Base-by-base conservation (phyloP, 371 early-diverging fungal genomes). In the Apophysomyces elegans region DNA sequence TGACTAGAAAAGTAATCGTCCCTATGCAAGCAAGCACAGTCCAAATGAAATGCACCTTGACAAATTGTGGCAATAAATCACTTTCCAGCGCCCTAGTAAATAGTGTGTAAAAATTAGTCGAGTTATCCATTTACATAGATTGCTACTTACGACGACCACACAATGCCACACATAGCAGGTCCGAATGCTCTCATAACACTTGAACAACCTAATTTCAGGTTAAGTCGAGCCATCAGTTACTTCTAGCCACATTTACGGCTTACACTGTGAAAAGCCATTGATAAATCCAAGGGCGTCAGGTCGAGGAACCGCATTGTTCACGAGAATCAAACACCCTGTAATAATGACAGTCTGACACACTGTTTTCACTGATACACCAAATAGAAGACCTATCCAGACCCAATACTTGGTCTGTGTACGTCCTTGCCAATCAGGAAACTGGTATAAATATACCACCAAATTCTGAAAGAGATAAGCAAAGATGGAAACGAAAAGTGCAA, bases 241-340 rank as follows among this genome's bases (percentile, higher is more conserved):
- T 58, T 21, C 32, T 13, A n/a, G 38, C 37, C 18, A 59, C 38
- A 8, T n/a, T n/a, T 18, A 18, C 3, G n/a, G 39, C 68, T 65
- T 75, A 76, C 83, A 80, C 69, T 76, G 74, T 21, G 80, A 65
- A 58, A 78, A 80, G 6, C 79, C 80, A 65, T 77, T 80, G 16
- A 78, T 70, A 0, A 79, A 69, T 18, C 80, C 80, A 4, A 83
- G 62, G 8, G 74, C 58, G 56, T 72, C 72, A 8, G 62, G 57
- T 9, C 73, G 59, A 11, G 80, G 74, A 8, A 74, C 74, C 14
- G 72, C 73, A 56, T 80, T 68, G 38, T 75, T 78, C 3, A 79
- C 68, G 2, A 83, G 61, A 39, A 78, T 71, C 6, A 74, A 75
- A 46, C 70, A 76, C 5, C 69, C 61, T 0, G 77, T 78, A 54